These are phyloP conservation scores for Leersia perrieri DNA, from an alignment of 176 grass and related monocot genomes.

Conservation along the genomic window DNA sequence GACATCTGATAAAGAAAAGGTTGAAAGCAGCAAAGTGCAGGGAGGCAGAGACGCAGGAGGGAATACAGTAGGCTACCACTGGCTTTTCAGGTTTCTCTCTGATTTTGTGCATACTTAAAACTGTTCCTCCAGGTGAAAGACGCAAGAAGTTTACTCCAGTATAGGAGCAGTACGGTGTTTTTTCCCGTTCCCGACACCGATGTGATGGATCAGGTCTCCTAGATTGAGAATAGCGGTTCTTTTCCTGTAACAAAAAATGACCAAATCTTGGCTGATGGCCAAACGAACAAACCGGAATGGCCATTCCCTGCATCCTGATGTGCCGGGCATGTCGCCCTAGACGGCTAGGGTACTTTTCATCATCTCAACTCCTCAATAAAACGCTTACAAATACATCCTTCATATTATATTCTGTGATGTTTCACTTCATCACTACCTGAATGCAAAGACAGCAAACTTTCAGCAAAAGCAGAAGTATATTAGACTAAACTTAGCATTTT, in stretches of 20 bases:
- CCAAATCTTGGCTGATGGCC: background rate
- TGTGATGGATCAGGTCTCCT: slow-evolving; percentile 17
- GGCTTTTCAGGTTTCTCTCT: slow-evolving; percentile 6
- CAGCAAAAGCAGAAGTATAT: background rate
- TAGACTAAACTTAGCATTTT: background rate
- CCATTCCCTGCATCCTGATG: background rate
- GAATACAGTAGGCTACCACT: background rate
- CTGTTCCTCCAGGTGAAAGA: slow-evolving; percentile 7
- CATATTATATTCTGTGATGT: rapidly evolving
- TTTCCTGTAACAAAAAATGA: background rate
- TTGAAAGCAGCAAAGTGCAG: slow-evolving; percentile 2
- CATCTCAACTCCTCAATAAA: background rate
- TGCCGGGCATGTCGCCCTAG: background rate
- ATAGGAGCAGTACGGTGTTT: background rate
- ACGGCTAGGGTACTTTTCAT: background rate
- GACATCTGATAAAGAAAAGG: slow-evolving; percentile 11
- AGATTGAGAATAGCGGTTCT: background rate
- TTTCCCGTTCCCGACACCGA: background rate
- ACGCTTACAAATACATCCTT: background rate
- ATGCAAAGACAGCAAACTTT: background rate
- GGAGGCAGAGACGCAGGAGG: background rate
- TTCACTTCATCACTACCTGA: background rate
- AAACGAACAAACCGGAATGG: background rate
- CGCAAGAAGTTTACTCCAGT: background rate
- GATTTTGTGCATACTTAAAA: background rate